Evolutionary conservation across 2,329 filamentous ascomycete genomes (phyloP).

Genomic region (Nannizziopsis arthrosporioides): DNA sequence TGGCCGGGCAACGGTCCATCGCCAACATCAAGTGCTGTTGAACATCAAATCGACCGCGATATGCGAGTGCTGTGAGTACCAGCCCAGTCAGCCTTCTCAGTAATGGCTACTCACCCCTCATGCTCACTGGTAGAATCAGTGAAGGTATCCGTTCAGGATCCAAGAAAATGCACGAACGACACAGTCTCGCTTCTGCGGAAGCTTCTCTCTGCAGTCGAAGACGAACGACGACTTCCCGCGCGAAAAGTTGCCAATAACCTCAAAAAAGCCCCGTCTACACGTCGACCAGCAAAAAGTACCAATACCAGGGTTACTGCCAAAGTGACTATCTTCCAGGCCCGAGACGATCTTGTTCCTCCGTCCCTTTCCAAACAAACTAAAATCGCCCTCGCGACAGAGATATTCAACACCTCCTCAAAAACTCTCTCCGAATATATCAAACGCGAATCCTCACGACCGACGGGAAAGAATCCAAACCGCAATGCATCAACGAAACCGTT

Average conservation of each 20-base stretch:
- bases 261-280: background rate
- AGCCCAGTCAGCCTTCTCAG: background rate
- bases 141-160: constrained; percentile 44
- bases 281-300: constrained; percentile 13
- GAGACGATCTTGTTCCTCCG: constrained; percentile 20
- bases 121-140: constrained; percentile 34
- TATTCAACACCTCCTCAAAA: constrained; percentile 37
- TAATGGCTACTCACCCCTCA: background rate
- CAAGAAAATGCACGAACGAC: constrained; percentile 42
- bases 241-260: constrained; percentile 20
- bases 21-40: constrained; percentile 7
- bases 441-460: constrained; percentile 7
- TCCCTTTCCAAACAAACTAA: constrained; percentile 29
- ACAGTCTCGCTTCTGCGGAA: constrained; percentile 32
- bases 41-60: background rate
- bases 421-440: constrained; percentile 32
- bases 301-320: constrained; percentile 21
- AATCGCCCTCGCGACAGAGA: constrained; percentile 34
- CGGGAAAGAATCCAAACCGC: background rate
- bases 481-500: background rate
- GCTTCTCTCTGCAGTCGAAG: constrained; percentile 23
- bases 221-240: constrained; percentile 16
- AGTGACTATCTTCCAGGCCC: constrained; percentile 19
- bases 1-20: constrained; percentile 14
- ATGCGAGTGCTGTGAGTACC: no score